Evolutionary conservation across 176 grass and related monocot species (phyloP).

Genomic region (Thalia dealbata): DNA sequence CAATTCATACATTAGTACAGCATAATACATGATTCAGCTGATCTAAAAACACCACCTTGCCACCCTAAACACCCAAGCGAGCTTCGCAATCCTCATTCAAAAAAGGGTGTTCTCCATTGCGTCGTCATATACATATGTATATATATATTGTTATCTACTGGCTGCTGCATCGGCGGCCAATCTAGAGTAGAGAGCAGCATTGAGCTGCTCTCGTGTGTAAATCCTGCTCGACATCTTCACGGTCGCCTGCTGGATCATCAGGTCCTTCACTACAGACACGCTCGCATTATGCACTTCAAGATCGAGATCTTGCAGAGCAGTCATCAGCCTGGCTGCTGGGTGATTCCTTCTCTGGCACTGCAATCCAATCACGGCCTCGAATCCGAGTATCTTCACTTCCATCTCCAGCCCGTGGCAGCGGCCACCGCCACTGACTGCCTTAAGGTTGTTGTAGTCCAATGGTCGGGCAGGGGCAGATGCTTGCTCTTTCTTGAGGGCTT

Average conservation of each 20-base stretch:
- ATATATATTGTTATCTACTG: neutral
- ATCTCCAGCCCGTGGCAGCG: conserved; percentile 72
- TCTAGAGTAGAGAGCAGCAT: conserved; percentile 43
- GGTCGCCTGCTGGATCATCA: conserved; percentile 90
- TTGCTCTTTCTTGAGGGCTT: conserved; percentile 58
- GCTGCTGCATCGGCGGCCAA: conserved; percentile 21
- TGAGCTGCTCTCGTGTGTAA: conserved; percentile 83
- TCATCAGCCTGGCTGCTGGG: conserved; percentile 69
- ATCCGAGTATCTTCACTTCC: conserved; percentile 76
- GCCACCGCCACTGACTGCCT: conserved; percentile 16
- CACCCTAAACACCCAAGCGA: neutral
- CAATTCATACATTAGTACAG: neutral
- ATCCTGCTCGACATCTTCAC: conserved; percentile 80
- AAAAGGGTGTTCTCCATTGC: neutral
- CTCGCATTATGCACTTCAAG: conserved; percentile 84
- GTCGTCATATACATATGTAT: too few relatives aligned
- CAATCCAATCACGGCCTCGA: conserved; percentile 78
- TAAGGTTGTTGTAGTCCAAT: conserved; percentile 8
- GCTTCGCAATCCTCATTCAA: neutral
- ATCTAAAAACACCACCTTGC: neutral
- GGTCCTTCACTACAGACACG: conserved; percentile 78
- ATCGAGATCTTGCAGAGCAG: conserved; percentile 60
- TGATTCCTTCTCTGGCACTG: conserved; percentile 88
- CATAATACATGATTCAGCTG: neutral
- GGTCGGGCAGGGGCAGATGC: conserved; percentile 28